Evolutionary conservation across 2,329 filamentous ascomycete species (phyloP).

Genomic region (Aspergillus sp.): DNA sequence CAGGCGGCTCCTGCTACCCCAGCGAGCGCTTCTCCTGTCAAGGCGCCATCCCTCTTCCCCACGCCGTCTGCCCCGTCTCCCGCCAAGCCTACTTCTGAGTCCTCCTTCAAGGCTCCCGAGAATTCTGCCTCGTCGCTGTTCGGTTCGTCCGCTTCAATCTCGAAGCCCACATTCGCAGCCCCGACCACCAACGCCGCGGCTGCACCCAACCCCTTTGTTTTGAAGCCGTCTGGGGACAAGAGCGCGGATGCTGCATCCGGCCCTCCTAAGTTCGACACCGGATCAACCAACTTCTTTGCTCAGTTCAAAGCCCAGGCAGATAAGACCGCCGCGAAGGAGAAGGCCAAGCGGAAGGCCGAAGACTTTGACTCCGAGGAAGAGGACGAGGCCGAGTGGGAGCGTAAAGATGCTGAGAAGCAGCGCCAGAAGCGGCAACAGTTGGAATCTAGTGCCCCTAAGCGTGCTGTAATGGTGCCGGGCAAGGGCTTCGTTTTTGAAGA

Average conservation of each 20-base stretch:
- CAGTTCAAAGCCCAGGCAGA: slow-evolving; percentile 43
- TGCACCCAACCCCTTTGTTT: slow-evolving; percentile 21
- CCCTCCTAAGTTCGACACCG: slow-evolving; percentile 36
- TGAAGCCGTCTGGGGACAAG: slow-evolving; percentile 17
- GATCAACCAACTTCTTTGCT: slow-evolving; percentile 39
- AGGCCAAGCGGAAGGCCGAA: slow-evolving; percentile 50
- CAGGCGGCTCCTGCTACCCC: slow-evolving; percentile 7
- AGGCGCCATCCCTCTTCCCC: slow-evolving; percentile 19
- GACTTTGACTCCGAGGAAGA: slow-evolving; percentile 55
- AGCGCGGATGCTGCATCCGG: slow-evolving; percentile 15
- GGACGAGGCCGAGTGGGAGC: slow-evolving; percentile 50
- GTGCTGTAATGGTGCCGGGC: slow-evolving; percentile 31
- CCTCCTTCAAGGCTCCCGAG: slow-evolving; percentile 11
- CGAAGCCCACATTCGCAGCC: slow-evolving; percentile 15
- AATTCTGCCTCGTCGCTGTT: slow-evolving; percentile 12
- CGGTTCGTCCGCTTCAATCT: slow-evolving; percentile 7
- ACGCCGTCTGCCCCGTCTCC: slow-evolving; percentile 23
- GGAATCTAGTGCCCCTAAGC: slow-evolving; percentile 36
- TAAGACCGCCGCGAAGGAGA: slow-evolving; percentile 43
- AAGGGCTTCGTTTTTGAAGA: slow-evolving; percentile 35
- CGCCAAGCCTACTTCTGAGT: slow-evolving; percentile 20
- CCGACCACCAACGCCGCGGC: slow-evolving; percentile 8
- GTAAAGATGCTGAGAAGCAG: slow-evolving; percentile 46
- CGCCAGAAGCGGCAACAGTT: slow-evolving; percentile 45
- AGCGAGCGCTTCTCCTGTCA: slow-evolving; percentile 8